Base-by-base conservation (phyloP, 2,329 filamentous ascomycete species). In the Exophiala viscosa region DNA sequence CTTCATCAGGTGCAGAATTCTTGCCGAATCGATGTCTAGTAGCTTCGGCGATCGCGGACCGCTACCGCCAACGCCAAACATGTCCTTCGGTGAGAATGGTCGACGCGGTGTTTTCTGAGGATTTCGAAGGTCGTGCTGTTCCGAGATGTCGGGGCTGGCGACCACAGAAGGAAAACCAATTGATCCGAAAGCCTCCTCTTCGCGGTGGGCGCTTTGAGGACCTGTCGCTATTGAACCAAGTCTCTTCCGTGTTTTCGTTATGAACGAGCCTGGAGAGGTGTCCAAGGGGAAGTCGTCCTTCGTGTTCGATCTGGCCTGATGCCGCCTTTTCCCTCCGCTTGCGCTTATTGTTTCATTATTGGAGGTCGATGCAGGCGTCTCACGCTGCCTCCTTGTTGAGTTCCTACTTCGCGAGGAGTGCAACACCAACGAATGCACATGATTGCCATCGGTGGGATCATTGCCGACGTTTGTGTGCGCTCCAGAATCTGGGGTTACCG, bases 1-100 rank as follows among this genome's bases (percentile, higher is more conserved):
- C 57, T 76, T 77, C 75, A 77, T 77, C 44, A 77, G 64, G 55
- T 76, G 71, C 42, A 77, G 60, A 32, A 77, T 75, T 57, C 74
- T 76, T 23, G 70, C 68, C 7, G 73, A 69, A 62, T 77, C 75
- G 28, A 70, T 67, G 57, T 70, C 72, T 2, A 72, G 67, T 18
- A 74, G 57, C 10, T 68, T 67, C 0, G 71, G 69, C 7, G 71
- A 64, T n/a, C 54, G 53, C 14, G 61, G 34, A 31, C 62, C 52
- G 48, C 40, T 18, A 42, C 60, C 45, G 52, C 55, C 41, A 42
- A 60, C 36, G 54, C 53, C 43, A 42, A 58, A 40, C 23, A 50
- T 39, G 11, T 57, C 52, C 28, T 59, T 57, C 9, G 60, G 59
- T 3, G 61, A 58, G 46, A 62, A 61, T 13, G 60, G 54, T 17